phyloP scores from a whole-genome alignment of 805 yeast genomes.

The Helenozyma baotianmanensis region DNA sequence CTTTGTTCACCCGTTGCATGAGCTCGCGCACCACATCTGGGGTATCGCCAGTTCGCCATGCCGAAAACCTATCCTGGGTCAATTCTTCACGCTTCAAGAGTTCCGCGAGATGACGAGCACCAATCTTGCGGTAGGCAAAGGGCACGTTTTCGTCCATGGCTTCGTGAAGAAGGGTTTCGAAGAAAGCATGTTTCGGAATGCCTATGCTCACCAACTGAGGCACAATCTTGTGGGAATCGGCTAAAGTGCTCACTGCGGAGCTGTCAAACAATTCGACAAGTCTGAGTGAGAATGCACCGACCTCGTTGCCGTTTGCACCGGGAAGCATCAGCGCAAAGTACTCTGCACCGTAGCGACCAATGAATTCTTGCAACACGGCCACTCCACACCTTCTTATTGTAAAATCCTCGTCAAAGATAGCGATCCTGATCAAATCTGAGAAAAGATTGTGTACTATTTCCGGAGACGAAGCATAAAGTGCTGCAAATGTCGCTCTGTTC shows the following conservation, averaged over 20 bases:
- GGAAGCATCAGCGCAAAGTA: constrained; percentile 22
- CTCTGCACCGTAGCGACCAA: constrained; percentile 65
- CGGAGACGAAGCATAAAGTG: constrained; percentile 5
- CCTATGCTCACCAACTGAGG: constrained; percentile 21
- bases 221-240: constrained; percentile 14
- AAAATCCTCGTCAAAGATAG: constrained; percentile 70
- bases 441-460: constrained; percentile 19
- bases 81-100: constrained; percentile 1
- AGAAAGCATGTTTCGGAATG: constrained; percentile 21
- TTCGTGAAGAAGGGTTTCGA: constrained; percentile 26
- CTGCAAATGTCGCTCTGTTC: constrained; percentile 13
- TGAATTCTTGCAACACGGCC: constrained; percentile 81
- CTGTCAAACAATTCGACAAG: constrained; percentile 59
- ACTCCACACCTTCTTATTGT: constrained; percentile 75
- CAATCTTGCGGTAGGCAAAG: constrained; percentile 38
- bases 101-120: constrained; percentile 32
- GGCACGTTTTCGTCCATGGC: constrained; percentile 30
- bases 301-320: constrained; percentile 6
- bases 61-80: no score
- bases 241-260: constrained; percentile 22
- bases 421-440: constrained; percentile 42
- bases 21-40: no score
- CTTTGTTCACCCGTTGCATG: no score
- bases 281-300: constrained; percentile 38
- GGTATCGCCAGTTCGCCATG: no score